Evolutionary conservation across 2,329 filamentous ascomycete genomes (phyloP).

Genomic region (Hypocreales sp.): DNA sequence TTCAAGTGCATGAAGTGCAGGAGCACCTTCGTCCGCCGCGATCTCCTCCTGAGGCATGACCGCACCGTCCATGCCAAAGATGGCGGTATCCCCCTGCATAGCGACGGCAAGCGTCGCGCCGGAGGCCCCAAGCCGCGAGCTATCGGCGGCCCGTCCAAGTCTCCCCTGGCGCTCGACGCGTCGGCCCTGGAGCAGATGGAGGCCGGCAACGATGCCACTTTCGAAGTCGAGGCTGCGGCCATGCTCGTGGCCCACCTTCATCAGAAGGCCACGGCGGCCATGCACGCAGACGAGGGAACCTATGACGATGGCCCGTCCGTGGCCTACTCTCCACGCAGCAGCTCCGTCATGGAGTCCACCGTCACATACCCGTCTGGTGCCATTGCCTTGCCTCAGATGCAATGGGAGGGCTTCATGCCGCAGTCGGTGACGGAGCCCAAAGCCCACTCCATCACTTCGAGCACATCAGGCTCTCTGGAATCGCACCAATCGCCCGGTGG

Average conservation of each 20-base stretch:
- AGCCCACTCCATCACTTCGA: slow-evolving; percentile 57
- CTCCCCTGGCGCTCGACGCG: slow-evolving; percentile 64
- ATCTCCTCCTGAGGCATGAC: slow-evolving; percentile 91
- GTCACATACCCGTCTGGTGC: slow-evolving; percentile 64
- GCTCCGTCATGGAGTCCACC: slow-evolving; percentile 60
- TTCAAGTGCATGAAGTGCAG: slow-evolving; percentile 98
- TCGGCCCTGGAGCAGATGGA: slow-evolving; percentile 86
- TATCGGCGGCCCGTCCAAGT: slow-evolving; percentile 53
- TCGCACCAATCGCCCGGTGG: slow-evolving; percentile 47
- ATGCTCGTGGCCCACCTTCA: slow-evolving; percentile 98
- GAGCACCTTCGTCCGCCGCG: slow-evolving; percentile 95
- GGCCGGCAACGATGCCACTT: slow-evolving; percentile 74
- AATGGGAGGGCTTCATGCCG: slow-evolving; percentile 81
- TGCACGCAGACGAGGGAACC: slow-evolving; percentile 38
- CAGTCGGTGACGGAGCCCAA: slow-evolving; percentile 56
- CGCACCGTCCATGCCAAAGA: slow-evolving; percentile 98
- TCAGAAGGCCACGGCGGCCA: slow-evolving; percentile 74
- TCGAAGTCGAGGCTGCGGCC: slow-evolving; percentile 92
- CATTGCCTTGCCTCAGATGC: slow-evolving; percentile 70
- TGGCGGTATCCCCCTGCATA: slow-evolving; percentile 83
- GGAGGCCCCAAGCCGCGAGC: slow-evolving; percentile 52
- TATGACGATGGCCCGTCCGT: slow-evolving; percentile 45
- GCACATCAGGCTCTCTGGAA: slow-evolving; percentile 50
- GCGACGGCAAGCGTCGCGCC: slow-evolving; percentile 78
- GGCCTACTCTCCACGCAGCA: slow-evolving; percentile 56